A percentile compares a stretch with the other conserved stretches of the same genome.
Evolutionary conservation across 345 rosid species (phyloP).

Genomic region (Sisymbrium irio): DNA sequence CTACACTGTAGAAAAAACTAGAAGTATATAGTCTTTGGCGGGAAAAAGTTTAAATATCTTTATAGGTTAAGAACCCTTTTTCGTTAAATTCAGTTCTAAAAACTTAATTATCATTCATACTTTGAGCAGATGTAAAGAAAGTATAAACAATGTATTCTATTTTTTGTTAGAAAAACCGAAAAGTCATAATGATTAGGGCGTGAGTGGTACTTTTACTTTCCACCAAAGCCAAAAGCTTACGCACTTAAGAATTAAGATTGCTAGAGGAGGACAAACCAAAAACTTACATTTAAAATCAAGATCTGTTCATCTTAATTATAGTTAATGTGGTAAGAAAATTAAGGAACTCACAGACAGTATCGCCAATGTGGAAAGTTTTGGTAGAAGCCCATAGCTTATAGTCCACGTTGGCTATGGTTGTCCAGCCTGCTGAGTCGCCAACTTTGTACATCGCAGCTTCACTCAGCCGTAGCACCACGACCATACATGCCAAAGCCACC

Average conservation of each 20-base stretch:
- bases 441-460: slow-evolving; percentile 68
- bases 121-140: neutral
- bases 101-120: neutral
- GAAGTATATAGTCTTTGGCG: no score
- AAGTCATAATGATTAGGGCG: slow-evolving; percentile 9
- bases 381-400: slow-evolving; percentile 83
- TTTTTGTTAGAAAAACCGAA: neutral
- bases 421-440: slow-evolving; percentile 92
- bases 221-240: slow-evolving; percentile 13
- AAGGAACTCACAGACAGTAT: slow-evolving; percentile 54
- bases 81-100: neutral
- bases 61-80: no score
- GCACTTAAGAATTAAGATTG: slow-evolving; percentile 1
- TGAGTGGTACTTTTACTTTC: slow-evolving; percentile 24
- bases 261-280: neutral
- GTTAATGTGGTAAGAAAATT: neutral
- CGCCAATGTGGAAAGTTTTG: slow-evolving; percentile 75
- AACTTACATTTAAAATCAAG: neutral
- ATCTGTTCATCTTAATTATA: neutral
- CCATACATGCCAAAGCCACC: slow-evolving; percentile 10
- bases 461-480: slow-evolving; percentile 31
- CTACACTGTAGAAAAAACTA: no score
- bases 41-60: no score
- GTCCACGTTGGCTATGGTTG: slow-evolving; percentile 75
- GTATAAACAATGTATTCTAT: neutral